Evolutionary conservation across 2,329 filamentous ascomycete genomes (phyloP), one percentile per base, ranked within the genome.

Genomic region (Mycosphaerella arachidis): DNA sequence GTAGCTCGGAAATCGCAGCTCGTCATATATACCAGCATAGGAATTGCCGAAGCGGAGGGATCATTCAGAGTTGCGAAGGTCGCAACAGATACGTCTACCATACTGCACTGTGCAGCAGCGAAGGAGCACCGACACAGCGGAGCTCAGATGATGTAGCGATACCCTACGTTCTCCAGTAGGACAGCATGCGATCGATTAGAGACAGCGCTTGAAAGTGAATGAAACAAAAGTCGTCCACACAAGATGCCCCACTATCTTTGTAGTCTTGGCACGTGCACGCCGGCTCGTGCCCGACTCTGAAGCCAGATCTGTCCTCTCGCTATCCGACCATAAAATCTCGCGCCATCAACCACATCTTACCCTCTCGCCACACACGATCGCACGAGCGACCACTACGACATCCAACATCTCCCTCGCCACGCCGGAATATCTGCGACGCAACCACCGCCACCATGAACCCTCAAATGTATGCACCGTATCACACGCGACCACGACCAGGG

Each of bases 371-470:
- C 50, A 33, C 24, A 24, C 24, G 24, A 24, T 29, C 31, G 12
- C 46, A 10, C 30, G 50, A 31, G 30, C 10, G 3, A n/a, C 7
- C 29, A 16, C 50, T 3, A 7, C 27, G 16, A 10, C 13, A 24
- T 27, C 10, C 30, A 20, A 31, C 30, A n/a, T 10, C 29, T 12
- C 18, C 29, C 12, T 3, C 16, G 27, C 27, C 30, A 29, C 24
- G 30, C 50, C 50, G 20, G 24, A 6, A 52, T 52, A 52, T 30
- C 46, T 29, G 37, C 53, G 37, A 53, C 29, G 18, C 12, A 4
- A 58, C 24, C 20, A 59, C 59, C 63, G 63, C 67, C 60, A 67
- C n/a, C 61, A 71, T 72, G 70, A 72, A 72, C 57, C 68, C 70
- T 30, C 70, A 72, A 69, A 72, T 72, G 70, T 71, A 57, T 37